These are phyloP conservation scores for Fusarium phyllophilum DNA, from an alignment of 2,329 filamentous ascomycete species.

Conservation along the genomic window DNA sequence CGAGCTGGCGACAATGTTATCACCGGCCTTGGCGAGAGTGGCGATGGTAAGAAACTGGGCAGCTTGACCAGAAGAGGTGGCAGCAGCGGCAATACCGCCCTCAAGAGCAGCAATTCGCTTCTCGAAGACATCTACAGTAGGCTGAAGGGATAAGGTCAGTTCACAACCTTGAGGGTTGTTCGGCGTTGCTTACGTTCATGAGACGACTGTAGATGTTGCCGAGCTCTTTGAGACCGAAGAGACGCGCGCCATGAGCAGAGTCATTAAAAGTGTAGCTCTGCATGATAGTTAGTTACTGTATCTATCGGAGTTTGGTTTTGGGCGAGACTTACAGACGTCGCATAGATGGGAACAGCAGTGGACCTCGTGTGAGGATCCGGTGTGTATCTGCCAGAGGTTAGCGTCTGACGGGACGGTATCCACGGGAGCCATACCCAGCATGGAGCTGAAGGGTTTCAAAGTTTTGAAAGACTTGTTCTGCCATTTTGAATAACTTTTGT, in stretches of 20 bases:
- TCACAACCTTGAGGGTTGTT: no score
- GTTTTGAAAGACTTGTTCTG: conserved; percentile 51
- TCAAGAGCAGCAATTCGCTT: conserved; percentile 94
- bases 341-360: conserved; percentile 94
- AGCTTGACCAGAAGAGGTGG: conserved; percentile 85
- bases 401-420: conserved; percentile 5
- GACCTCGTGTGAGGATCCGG: conserved; percentile 81
- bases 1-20: conserved; percentile 92
- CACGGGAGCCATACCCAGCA: conserved; percentile 70
- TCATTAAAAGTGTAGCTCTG: conserved; percentile 95
- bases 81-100: conserved; percentile 87
- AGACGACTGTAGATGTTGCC: conserved; percentile 98
- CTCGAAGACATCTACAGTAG: conserved; percentile 95
- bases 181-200: conserved; percentile 75
- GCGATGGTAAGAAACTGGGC: conserved; percentile 92
- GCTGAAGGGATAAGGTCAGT: conserved; percentile 57
- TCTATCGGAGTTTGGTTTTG: rapidly evolving
- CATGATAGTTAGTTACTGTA: neutral
- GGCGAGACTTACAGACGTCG: conserved; percentile 70
- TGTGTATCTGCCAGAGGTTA: conserved; percentile 3
- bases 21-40: conserved; percentile 83
- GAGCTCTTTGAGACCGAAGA: conserved; percentile 96
- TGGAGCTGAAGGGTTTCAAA: conserved; percentile 90
- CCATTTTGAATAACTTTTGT: neutral
- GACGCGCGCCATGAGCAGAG: conserved; percentile 90